Evolutionary conservation across 2,329 filamentous ascomycete genomes (phyloP).

Genomic region (Diaporthe ilicicola): DNA sequence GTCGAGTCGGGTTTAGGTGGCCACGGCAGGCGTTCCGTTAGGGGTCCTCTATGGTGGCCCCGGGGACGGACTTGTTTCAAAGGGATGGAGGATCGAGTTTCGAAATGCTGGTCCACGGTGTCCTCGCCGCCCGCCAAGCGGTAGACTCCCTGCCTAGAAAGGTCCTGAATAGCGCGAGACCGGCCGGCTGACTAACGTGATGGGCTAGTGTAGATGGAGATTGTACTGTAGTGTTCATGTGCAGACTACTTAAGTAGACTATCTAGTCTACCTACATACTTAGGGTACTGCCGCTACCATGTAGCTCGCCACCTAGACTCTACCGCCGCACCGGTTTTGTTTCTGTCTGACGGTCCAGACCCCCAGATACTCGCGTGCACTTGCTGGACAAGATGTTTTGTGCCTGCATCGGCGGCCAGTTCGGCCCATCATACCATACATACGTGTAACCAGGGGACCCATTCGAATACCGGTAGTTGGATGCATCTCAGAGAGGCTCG

Average conservation of each 20-base stretch:
- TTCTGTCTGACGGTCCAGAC: no score
- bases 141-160: neutral
- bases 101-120: constrained; percentile 19
- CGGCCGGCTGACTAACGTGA: constrained; percentile 4
- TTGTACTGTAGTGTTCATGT: neutral
- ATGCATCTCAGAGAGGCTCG: neutral
- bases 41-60: constrained; percentile 20
- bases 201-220: neutral
- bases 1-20: constrained; percentile 13
- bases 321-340: no score
- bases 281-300: no score
- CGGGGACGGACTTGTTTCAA: constrained; percentile 25
- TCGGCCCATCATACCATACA: neutral
- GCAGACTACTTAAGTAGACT: no score
- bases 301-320: no score
- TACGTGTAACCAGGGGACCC: neutral
- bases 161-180: constrained; percentile 8
- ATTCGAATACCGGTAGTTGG: neutral
- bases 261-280: no score
- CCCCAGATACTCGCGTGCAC: no score
- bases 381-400: no score
- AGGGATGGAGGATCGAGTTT: constrained; percentile 25
- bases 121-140: constrained; percentile 20
- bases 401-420: neutral
- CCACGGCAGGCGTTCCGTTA: constrained; percentile 22